Base-by-base conservation (phyloP, 1,284 basidiomycete species). In the Ustanciosporium gigantosporum region DNA sequence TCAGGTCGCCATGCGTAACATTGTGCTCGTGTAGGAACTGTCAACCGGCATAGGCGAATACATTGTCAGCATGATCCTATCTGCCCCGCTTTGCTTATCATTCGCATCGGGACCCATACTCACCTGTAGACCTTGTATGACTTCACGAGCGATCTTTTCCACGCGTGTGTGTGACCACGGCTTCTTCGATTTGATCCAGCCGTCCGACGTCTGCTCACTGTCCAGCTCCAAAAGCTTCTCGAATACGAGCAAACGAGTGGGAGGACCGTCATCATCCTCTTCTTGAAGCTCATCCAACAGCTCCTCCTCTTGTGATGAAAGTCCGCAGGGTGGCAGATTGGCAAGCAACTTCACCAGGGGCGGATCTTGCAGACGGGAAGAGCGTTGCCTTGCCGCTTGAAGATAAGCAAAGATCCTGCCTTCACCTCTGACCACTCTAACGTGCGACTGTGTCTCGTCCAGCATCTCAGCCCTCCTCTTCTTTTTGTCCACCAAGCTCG, bases 1-100 rank as follows among this genome's bases (percentile, higher is more conserved):
- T 72, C 34, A 72, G 38, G 34, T 72, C 70, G 31, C 68, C 65
- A 46, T 72, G 70, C 27, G 62, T 69, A 21, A 72, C 56, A 23
- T 52, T 50, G 49, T 71, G 68, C 20, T 49, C 43, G 55, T 69
- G 66, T 3, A 68, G 41, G 31, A 68, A 66, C 46, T 52, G 36
- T 15, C n/a, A 7, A 11, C n/a, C n/a, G n/a, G n/a, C n/a, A n/a
- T n/a, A n/a, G n/a, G n/a, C n/a, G n/a, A n/a, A n/a, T n/a, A n/a
- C 11, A 21, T 19, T n/a, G 24, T n/a, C n/a, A n/a, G n/a, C n/a
- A n/a, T n/a, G n/a, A n/a, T n/a, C n/a, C n/a, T n/a, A n/a, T n/a
- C n/a, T n/a, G n/a, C n/a, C n/a, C n/a, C n/a, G n/a, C n/a, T n/a
- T n/a, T n/a, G n/a, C n/a, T n/a, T n/a, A n/a, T n/a, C n/a, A n/a